Conservation (phyloP, 305 asterid species). For the Nicotiana rustica region DNA sequence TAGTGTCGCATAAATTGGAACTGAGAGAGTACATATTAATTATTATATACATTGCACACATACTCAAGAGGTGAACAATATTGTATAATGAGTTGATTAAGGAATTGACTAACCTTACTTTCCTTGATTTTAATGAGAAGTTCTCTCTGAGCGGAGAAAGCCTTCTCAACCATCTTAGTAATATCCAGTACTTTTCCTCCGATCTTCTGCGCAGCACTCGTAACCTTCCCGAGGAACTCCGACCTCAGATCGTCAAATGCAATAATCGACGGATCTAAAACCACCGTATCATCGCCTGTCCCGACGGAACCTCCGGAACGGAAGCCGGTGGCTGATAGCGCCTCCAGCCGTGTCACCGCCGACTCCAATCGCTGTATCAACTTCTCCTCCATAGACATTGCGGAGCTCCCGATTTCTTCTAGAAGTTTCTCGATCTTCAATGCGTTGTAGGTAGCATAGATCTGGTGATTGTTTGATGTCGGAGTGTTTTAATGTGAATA, state of each 20-base stretch:
- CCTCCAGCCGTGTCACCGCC: constrained; percentile 90
- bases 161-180: constrained; percentile 65
- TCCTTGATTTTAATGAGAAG: constrained; percentile 78
- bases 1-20: background rate
- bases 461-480: constrained; percentile 30
- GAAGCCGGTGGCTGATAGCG: constrained; percentile 53
- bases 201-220: constrained; percentile 78
- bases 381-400: constrained; percentile 59
- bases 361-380: constrained; percentile 87
- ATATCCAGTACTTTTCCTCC: constrained; percentile 87
- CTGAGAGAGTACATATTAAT: background rate
- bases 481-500: background rate
- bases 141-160: constrained; percentile 76
- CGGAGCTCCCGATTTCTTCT: background rate
- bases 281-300: constrained; percentile 54
- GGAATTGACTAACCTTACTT: constrained; percentile 55
- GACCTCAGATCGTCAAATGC: constrained; percentile 83
- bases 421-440: constrained; percentile 31
- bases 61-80: background rate
- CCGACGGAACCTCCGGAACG: constrained; percentile 51
- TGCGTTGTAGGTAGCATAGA: constrained; percentile 4
- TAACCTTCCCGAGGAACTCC: constrained; percentile 65
- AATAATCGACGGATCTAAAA: constrained; percentile 83
- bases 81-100: background rate
- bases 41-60: background rate